Evolutionary conservation across 2,329 filamentous ascomycete species (phyloP).

Genomic region (Calonectria pauciramosa): DNA sequence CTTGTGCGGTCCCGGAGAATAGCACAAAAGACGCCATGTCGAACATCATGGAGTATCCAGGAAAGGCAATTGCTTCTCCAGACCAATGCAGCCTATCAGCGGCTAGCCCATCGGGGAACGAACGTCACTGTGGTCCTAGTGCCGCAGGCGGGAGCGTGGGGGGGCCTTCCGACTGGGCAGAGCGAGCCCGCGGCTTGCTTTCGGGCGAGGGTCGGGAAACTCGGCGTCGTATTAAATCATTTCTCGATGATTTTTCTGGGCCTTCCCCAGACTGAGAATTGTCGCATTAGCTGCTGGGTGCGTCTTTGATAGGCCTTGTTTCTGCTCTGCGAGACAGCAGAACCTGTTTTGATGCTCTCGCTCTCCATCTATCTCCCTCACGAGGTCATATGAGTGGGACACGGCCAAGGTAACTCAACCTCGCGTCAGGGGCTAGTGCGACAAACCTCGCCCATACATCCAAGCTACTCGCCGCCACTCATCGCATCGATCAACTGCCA

Average conservation of each 20-base stretch:
- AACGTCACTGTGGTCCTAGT: conserved; percentile 21
- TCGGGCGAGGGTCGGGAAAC: conserved; percentile 9
- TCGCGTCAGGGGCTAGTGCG: conserved; percentile 6
- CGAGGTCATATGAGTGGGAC: neutral
- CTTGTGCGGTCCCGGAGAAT: neutral
- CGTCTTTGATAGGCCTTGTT: neutral
- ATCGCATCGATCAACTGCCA: conserved; percentile 6
- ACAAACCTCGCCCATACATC: conserved; percentile 3
- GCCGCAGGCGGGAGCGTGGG: neutral
- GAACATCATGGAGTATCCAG: neutral
- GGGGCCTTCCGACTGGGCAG: neutral
- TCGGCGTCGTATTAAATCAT: conserved; percentile 2
- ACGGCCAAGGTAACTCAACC: neutral
- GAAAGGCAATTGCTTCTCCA: conserved; percentile 4
- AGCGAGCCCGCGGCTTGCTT: neutral
- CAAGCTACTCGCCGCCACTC: neutral
- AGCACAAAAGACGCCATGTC: neutral
- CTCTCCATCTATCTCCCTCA: neutral
- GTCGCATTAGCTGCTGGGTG: neutral
- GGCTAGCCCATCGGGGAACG: neutral
- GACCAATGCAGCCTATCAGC: neutral
- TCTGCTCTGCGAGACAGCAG: neutral
- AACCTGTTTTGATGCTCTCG: neutral
- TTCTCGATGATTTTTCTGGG: neutral
- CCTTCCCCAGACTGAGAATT: neutral